Conservation (phyloP, 208 protist genomes). For the Crithidia fasciculata region DNA sequence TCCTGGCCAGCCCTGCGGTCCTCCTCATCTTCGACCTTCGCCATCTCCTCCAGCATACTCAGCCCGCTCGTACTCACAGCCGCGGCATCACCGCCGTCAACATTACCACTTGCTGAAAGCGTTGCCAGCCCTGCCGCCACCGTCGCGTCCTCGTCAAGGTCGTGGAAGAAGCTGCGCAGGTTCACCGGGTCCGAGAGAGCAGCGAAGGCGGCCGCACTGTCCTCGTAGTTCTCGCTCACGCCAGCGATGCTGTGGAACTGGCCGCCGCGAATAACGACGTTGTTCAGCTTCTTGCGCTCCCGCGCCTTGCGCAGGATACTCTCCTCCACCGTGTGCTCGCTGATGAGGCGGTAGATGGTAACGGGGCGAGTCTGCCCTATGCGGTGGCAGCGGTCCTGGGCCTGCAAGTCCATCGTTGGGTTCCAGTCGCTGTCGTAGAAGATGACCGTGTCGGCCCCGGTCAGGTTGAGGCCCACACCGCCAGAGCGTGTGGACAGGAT, state of each 20-base stretch:
- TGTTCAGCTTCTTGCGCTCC: conserved; percentile 94
- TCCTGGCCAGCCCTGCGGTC: conserved; percentile 66
- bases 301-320: conserved; percentile 96
- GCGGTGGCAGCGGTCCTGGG: conserved; percentile 97
- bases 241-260: conserved; percentile 88
- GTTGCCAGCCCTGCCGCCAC: conserved; percentile 20
- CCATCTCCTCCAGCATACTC: conserved; percentile 70
- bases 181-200: conserved; percentile 73
- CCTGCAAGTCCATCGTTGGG: conserved; percentile 98
- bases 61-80: neutral
- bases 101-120: neutral
- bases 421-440: conserved; percentile 99
- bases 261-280: conserved; percentile 95
- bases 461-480: conserved; percentile 98
- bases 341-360: conserved; percentile 96
- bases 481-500: conserved; percentile 97
- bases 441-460: conserved; percentile 99
- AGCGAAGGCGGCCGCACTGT: conserved; percentile 72
- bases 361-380: conserved; percentile 98
- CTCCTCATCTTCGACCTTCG: conserved; percentile 78
- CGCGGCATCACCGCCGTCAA: neutral
- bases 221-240: conserved; percentile 57
- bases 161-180: conserved; percentile 89
- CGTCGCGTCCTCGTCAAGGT: conserved; percentile 85
- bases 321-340: conserved; percentile 96